These are phyloP conservation scores for Russula earlei DNA, from an alignment of 768 basidiomycete genomes.

Conservation along the genomic window DNA sequence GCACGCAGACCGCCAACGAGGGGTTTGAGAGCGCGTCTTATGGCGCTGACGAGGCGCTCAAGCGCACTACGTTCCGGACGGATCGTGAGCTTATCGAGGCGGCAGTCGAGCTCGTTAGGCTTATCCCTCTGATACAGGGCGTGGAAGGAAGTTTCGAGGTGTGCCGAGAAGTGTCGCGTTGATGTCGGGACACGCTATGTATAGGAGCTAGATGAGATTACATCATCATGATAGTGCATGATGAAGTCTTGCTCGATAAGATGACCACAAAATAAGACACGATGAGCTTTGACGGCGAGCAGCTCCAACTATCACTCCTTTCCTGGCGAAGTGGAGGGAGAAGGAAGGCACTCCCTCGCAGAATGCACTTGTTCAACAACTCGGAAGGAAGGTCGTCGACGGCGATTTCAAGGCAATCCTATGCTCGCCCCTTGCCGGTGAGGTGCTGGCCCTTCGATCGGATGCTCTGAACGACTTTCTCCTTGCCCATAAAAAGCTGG, in stretches of 20 bases:
- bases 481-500: constrained; percentile 31
- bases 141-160: no score
- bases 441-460: constrained; percentile 28
- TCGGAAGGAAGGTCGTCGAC: constrained; percentile 46
- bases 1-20: constrained; percentile 24
- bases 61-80: constrained; percentile 3
- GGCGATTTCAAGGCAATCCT: constrained; percentile 49
- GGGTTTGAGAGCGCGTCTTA: constrained; percentile 8
- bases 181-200: no score
- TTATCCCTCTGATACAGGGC: no score
- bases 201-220: no score
- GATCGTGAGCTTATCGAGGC: constrained; percentile 7
- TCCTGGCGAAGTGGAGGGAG: constrained; percentile 36
- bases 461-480: constrained; percentile 24
- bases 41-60: constrained; percentile 1
- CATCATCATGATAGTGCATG: no score
- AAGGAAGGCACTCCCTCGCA: constrained; percentile 28
- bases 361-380: constrained; percentile 28
- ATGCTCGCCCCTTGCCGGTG: constrained; percentile 28
- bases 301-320: constrained; percentile 51
- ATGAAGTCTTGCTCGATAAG: no score
- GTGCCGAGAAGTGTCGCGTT: no score
- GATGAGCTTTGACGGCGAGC: constrained; percentile 13
- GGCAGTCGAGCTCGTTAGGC: constrained; percentile 9
- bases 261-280: not conserved